Conservation (phyloP, 1,139 yeast genomes). For the Yamadazyma mexicana region DNA sequence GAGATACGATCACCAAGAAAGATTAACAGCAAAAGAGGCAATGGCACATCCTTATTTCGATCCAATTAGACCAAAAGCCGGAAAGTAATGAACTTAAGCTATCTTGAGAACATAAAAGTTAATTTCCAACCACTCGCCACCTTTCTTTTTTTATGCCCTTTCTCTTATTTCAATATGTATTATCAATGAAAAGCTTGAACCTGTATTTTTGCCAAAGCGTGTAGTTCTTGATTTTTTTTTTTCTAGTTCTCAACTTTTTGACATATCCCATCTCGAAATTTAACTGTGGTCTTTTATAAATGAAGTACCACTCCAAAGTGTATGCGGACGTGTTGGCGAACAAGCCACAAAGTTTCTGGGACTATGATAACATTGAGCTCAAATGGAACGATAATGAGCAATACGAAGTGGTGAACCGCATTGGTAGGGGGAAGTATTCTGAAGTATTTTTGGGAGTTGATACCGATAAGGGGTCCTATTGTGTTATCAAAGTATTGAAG, state of each 20-base stretch:
- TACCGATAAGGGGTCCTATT: conserved; percentile 33
- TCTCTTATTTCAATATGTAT: too few species aligned
- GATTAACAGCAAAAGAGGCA: conserved; percentile 76
- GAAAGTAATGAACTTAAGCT: background rate
- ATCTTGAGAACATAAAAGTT: too few species aligned
- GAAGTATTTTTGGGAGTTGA: conserved; percentile 46
- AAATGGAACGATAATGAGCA: conserved; percentile 46
- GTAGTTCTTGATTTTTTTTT: too few species aligned
- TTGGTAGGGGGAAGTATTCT: conserved; percentile 49
- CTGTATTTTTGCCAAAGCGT: too few species aligned
- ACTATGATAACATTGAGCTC: conserved; percentile 43
- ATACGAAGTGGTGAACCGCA: conserved; percentile 42
- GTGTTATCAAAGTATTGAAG: conserved; percentile 89
- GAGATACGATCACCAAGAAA: conserved; percentile 70
- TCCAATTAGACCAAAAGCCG: conserved; percentile 21
- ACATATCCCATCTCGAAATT: too few species aligned
- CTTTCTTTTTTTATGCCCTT: too few species aligned
- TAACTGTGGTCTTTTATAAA: too few species aligned
- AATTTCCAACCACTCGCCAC: background rate
- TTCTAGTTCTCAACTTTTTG: too few species aligned
- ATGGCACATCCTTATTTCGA: conserved; percentile 78
- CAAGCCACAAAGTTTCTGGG: conserved; percentile 47
- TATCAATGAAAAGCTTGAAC: too few species aligned
- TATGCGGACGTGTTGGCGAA: conserved; percentile 42
- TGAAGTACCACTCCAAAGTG: conserved; percentile 10